Evolutionary conservation across 441 rosid genomes (phyloP), one percentile per base, ranked within the genome.

Genomic region (Populus tomentosa): DNA sequence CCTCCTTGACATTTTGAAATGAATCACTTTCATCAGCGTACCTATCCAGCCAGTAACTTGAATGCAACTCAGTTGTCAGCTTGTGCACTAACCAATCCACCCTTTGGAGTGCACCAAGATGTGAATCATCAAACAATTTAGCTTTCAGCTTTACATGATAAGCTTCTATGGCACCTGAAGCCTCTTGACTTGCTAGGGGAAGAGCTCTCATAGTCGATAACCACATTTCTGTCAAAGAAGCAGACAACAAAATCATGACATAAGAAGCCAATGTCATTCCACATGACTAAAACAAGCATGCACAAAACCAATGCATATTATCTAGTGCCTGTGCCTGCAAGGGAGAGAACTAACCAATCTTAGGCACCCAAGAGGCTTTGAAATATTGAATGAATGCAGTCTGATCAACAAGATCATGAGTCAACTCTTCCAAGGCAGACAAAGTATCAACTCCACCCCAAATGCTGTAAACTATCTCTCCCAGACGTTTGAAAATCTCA

Each of bases 1-100:
- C 97, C 78, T 92, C 97, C 86, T 92, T 93, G 7, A 95, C 95
- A 72, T 87, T 91, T 81, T 88, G 94, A 69, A 95, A 93, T 65
- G 94, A 92, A 87, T 85, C 93, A 76, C 94, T 92, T 85, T 93
- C 99, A 84, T 95, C 98, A 6, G 98, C 97, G 80, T 88, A 90
- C 66, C 98, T 86, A 78, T 92, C 97, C 74, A 92, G 92, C 98
- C 99, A 95, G 77, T 95, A 93, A 74, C 97, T 85, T 7, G 99
- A 91, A 85, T 95, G 97, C 85, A 95, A 85, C 81, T 93, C 98
- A 2, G 95, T 95, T 16, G 88, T 95, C 84, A 93, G 88, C 87
- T 92, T 95, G 88, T 93, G 99, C 75, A 95, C 99, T 71, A 95
- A 84, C 99, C 97, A 93, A 81, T 93, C 98, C 73, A 91, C 97